Evolutionary conservation across 73 alveolate genomes (phyloP).

Genomic region (Blepharisma stoltei): DNA sequence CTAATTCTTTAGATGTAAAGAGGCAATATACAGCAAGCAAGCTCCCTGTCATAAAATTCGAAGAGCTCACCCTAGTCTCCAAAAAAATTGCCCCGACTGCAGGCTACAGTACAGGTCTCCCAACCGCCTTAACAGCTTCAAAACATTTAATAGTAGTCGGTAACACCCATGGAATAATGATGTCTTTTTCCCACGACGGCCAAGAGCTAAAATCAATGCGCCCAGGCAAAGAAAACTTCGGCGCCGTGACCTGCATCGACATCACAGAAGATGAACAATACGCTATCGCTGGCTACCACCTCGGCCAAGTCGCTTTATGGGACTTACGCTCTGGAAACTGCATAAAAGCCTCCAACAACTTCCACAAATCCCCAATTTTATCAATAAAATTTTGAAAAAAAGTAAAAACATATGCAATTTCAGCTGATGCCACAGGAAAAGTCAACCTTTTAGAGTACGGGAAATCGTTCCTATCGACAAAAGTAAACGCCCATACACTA

Average conservation of each 20-base stretch:
- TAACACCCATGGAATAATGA: not conserved
- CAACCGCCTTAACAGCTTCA: not conserved
- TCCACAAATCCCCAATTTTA: not conserved
- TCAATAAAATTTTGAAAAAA: slow-evolving; percentile 20
- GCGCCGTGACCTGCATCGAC: slow-evolving; percentile 1
- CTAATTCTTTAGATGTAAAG: not conserved
- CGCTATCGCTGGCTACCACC: slow-evolving; percentile 23
- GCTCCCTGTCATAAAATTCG: slow-evolving; percentile 29
- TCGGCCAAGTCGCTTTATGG: slow-evolving; percentile 24
- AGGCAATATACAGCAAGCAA: slow-evolving; percentile 4
- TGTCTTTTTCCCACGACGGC: slow-evolving; percentile 1
- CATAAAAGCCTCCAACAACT: not conserved
- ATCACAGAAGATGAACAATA: slow-evolving; percentile 6
- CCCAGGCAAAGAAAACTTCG: not conserved
- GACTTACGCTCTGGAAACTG: slow-evolving; percentile 31
- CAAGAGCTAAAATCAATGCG: not conserved
- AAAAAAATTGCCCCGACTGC: slow-evolving; percentile 21
- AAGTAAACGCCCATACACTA: not conserved
- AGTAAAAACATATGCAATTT: not conserved
- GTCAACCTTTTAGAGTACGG: not conserved
- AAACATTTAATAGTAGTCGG: slow-evolving; percentile 13
- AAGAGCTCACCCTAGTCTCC: slow-evolving; percentile 23
- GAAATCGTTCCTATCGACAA: not conserved
- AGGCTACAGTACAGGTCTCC: slow-evolving; percentile 11
- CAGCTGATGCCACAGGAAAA: slow-evolving; percentile 28